Base-by-base conservation (phyloP, 148 eudicot species). In the Spergularia marina region DNA sequence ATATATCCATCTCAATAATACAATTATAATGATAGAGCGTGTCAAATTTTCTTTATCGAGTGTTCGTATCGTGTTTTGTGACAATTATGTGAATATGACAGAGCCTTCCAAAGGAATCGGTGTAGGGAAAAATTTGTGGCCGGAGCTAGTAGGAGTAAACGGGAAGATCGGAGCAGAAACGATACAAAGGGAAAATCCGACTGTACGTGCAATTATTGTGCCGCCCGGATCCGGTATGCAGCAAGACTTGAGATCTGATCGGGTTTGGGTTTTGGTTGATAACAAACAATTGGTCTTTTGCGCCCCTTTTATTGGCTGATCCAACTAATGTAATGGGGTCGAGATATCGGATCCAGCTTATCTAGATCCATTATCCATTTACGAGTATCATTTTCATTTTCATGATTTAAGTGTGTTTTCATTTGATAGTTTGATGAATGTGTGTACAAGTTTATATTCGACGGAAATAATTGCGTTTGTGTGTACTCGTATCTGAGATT, bases 261-360 rank as follows among this genome's bases (percentile, higher is more conserved):
- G 88, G 73, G 88, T 83, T 73, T 85, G 78, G 80, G 84, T 85
- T 65, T 68, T 71, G 76, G 79, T 83, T 23, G 67, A 83, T 55
- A 39, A 18, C 0, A 0, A 72, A 51, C 71, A 76, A 7, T 12
- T 77, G 3, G 87, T 85, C 1, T n/a, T 59, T 49, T 75, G 68
- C 13, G 65, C 61, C 41, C 85, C 87, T 71, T 57, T 16, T 11
- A 58, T 85, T 49, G 85, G 83, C 13, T 85, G 70, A 65, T 47
- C 8, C 8, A 40, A 20, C 11, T 20, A n/a, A 36, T 3, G 3
- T 4, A 10, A 3, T 12, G 25, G 41, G 49, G 9, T 3, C 25
- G 12, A 57, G 10, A 18, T 7, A 10, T 17, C 10, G 18, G 18
- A 4, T 5, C 18, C 9, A 7, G 6, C 1, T 10, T 20, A 57